Evolutionary conservation across 768 basidiomycete genomes (phyloP).

Genomic region (Lentinula raphanica): DNA sequence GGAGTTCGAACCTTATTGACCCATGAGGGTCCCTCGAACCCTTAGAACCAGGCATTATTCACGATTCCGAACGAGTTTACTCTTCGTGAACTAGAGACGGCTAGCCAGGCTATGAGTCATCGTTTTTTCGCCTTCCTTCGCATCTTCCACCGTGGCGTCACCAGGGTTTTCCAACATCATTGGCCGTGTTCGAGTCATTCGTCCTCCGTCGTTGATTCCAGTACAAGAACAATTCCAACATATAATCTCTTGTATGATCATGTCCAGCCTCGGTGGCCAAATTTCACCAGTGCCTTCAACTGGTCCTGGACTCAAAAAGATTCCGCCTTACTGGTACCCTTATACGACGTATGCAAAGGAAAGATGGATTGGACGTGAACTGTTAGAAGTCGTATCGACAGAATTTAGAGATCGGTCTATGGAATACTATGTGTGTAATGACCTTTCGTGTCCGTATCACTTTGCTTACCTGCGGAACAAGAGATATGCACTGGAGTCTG

Average conservation of each 20-base stretch:
- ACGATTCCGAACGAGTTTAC: too few relatives aligned
- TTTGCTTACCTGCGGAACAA: constrained; percentile 11
- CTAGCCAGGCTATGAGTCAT: background rate
- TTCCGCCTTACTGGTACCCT: constrained; percentile 53
- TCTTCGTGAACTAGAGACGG: too few relatives aligned
- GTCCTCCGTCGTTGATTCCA: background rate
- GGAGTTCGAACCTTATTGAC: too few relatives aligned
- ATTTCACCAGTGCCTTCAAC: background rate
- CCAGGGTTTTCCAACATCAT: background rate
- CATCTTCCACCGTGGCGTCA: constrained; percentile 1
- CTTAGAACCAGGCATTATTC: too few relatives aligned
- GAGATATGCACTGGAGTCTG: constrained; percentile 59
- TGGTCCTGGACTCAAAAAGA: constrained; percentile 8
- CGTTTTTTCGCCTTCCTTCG: background rate
- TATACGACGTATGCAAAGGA: constrained; percentile 90
- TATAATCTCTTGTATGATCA: constrained; percentile 2
- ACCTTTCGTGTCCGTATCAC: background rate
- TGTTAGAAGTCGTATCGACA: constrained; percentile 88
- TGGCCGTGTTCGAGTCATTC: constrained; percentile 3
- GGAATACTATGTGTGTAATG: constrained; percentile 85
- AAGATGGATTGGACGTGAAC: constrained; percentile 82
- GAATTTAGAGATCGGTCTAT: constrained; percentile 92
- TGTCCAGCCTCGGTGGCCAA: constrained; percentile 3
- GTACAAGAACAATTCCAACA: constrained; percentile 4
- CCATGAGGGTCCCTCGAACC: too few relatives aligned